Evolutionary conservation across 441 rosid species (phyloP).

Genomic region (Arabidopsis hybrid): DNA sequence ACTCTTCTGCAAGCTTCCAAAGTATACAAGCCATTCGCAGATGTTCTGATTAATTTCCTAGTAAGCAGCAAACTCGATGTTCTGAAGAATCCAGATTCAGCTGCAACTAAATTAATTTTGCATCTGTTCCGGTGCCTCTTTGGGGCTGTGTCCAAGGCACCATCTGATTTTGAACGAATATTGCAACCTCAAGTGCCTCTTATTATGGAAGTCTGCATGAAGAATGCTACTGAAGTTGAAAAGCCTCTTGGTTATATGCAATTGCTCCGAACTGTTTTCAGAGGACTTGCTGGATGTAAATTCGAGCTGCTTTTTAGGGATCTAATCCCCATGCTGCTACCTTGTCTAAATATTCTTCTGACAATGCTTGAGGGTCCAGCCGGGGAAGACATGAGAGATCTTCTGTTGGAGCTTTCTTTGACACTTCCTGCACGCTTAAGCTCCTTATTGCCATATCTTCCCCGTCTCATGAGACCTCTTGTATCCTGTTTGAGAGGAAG

Average conservation of each 20-base stretch:
- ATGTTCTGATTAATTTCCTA: slow-evolving; percentile 89
- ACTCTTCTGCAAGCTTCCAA: slow-evolving; percentile 81
- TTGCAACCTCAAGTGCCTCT: slow-evolving; percentile 94
- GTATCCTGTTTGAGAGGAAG: slow-evolving; percentile 89
- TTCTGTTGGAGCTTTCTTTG: slow-evolving; percentile 91
- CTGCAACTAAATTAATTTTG: slow-evolving; percentile 86
- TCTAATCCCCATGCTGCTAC: slow-evolving; percentile 84
- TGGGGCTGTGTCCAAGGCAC: slow-evolving; percentile 87
- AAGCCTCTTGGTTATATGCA: slow-evolving; percentile 93
- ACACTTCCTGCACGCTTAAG: slow-evolving; percentile 98
- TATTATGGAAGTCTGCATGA: slow-evolving; percentile 96
- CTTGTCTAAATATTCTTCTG: slow-evolving; percentile 90
- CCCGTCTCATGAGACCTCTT: slow-evolving; percentile 97
- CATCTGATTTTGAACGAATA: slow-evolving; percentile 95
- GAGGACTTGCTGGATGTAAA: slow-evolving; percentile 97
- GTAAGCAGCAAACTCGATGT: slow-evolving; percentile 87
- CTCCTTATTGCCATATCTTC: slow-evolving; percentile 91
- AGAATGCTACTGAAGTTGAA: slow-evolving; percentile 93
- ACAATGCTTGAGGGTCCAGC: slow-evolving; percentile 98
- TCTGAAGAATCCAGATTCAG: slow-evolving; percentile 87
- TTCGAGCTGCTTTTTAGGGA: slow-evolving; percentile 90
- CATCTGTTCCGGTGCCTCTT: slow-evolving; percentile 89
- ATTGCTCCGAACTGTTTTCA: slow-evolving; percentile 91
- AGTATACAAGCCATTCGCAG: slow-evolving; percentile 91
- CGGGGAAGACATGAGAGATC: slow-evolving; percentile 91